phyloP scores from a whole-genome alignment of 2,329 filamentous ascomycete species.

The Macroventuria anomochaeta region DNA sequence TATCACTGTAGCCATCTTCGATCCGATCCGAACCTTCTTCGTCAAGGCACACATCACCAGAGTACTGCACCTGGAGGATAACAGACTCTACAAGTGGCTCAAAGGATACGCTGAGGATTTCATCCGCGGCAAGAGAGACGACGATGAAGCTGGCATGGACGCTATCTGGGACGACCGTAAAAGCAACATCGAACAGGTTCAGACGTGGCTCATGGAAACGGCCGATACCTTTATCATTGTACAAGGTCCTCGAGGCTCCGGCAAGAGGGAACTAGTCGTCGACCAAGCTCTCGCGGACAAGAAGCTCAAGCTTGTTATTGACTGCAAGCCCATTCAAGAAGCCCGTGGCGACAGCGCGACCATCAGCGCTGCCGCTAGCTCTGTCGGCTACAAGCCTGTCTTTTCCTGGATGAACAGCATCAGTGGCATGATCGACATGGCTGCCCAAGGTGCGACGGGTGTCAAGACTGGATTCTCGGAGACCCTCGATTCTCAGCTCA shows the following conservation, averaged over 20 bases:
- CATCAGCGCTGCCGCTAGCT: constrained; percentile 78
- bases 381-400: constrained; percentile 89
- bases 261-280: constrained; percentile 85
- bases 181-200: constrained; percentile 79
- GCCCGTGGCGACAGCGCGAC: constrained; percentile 86
- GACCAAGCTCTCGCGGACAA: constrained; percentile 81
- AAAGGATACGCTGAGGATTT: constrained; percentile 73
- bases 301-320: constrained; percentile 80
- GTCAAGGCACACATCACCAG: constrained; percentile 86
- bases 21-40: constrained; percentile 92
- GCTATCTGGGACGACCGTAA: constrained; percentile 89
- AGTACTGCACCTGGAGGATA: constrained; percentile 76
- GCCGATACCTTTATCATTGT: constrained; percentile 92
- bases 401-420: constrained; percentile 98
- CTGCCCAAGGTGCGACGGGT: constrained; percentile 90
- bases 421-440: constrained; percentile 89
- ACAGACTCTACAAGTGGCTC: constrained; percentile 79
- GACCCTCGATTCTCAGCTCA: constrained; percentile 85
- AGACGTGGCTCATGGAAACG: constrained; percentile 85
- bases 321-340: constrained; percentile 93
- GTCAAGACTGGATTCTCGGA: constrained; percentile 95
- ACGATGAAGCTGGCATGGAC: constrained; percentile 72
- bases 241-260: constrained; percentile 88
- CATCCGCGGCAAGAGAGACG: constrained; percentile 64
- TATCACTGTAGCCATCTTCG: constrained; percentile 86